Base-by-base conservation (phyloP, 441 rosid species). In the Brassica hybrid region DNA sequence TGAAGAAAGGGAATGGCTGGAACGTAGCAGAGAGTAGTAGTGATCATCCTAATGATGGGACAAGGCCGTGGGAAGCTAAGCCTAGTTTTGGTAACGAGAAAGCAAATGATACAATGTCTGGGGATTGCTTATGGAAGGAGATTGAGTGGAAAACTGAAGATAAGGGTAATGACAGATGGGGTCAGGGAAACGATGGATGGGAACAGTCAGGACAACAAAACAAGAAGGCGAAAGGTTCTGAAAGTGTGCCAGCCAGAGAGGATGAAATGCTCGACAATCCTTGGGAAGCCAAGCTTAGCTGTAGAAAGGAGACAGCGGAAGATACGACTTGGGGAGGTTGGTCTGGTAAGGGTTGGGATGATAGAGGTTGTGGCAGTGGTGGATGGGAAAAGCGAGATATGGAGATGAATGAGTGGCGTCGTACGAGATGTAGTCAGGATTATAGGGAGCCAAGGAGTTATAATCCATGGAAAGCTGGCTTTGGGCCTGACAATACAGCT, bases 61-160 rank as follows among this genome's bases (percentile, higher is more conserved):
- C 61, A 68, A 82, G 86, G 69, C 81, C 86, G 12, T 86, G 91
- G 96, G 88, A 84, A 48, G 72, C 45, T 38, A 71, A 70, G 85
- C 27, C 34, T 69, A 62, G 82, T 66, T 66, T 17, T 78, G 79
- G 48, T n/a, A 65, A 82, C 79, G 76, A 79, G 80, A 76, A 59
- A 67, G 80, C 12, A n/a, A 76, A 78, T 65, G 65, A 59, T 43
- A 71, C 68, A 3, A 14, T 73, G 21, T 82, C 84, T 86, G 25
- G 25, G 61, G 25, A 56, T 50, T n/a, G 56, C 56, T 50, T 50
- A 45, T 19, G 65, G 56, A 45, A 11, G 14, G 63, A 67, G 45
- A 2, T 10, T 3, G 54, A 48, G 48, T 72, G 77, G 63, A 9
- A 16, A 19, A 8, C 69, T 1, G 13, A 25, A 72, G 69, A 67